Evolutionary conservation across 768 basidiomycete species (phyloP), one percentile per base, ranked within the genome.

Genomic region (Naganishia friedmannii): DNA sequence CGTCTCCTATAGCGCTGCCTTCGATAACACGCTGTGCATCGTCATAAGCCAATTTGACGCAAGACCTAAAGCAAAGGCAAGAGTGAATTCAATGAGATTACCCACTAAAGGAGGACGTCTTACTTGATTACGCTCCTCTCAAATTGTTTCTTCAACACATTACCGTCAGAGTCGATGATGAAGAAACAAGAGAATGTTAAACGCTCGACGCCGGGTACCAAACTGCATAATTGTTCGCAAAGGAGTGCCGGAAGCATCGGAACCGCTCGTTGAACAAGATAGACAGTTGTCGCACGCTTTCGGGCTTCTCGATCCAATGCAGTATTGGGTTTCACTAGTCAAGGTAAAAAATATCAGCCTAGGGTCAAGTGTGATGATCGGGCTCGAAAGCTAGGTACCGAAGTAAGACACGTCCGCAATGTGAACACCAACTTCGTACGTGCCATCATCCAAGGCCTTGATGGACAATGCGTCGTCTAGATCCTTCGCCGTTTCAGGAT

Each of bases 261-360:
- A 15, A 97, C 95, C 26, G 90, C 88, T 67, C 95, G 88, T 80
- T 99, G 96, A 31, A 98, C 88, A 53, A 99, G 89, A 78, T 98
- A 97, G 56, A 99, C 96, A 75, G 91, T 93, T 1, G 93, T 97
- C 31, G 94, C 96, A 70, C 94, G 86, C 82, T 98, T 98, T 74
- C 94, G 88, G 48, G 96, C 96, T 82, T 99, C 96, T 28, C 96
- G 91, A 77, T 99, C 96, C 75, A 99, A 84, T n/a, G 96, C 91
- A 13, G 94, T 96, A 79, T 83, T 83, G 26, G 78, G 73, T 76
- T 81, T 78, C 66, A 82, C 77, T 63, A 19, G 23, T 42, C 31
- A 23, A 23, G 34, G 12, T 75, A 60, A 21, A 37, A 37, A 5
- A 17, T 19, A 53, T 60, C 15, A 66, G 28, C 39, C 2, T 12